A percentile compares a stretch with the other conserved stretches of the same genome.
Conservation (phyloP, 2,329 filamentous ascomycete species). For the Colletotrichum noveboracense region DNA sequence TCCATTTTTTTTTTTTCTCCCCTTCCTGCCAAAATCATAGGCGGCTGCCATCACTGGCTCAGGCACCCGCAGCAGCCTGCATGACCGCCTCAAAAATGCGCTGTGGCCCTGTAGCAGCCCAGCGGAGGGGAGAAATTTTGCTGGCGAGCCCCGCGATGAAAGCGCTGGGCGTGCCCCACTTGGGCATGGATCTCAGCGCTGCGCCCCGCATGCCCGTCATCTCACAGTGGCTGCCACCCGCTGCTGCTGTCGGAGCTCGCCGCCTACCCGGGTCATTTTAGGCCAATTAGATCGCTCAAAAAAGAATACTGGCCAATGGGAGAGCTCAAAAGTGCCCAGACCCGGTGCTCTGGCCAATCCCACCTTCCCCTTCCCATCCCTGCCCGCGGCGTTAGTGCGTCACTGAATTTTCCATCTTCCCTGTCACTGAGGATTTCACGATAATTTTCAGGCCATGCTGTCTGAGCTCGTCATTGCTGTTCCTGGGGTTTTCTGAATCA, state of each 20-base stretch:
- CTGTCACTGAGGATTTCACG: background rate
- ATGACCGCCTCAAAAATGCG: background rate
- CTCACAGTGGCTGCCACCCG: background rate
- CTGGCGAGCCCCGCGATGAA: constrained; percentile 15
- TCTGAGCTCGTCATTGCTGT: background rate
- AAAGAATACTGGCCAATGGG: background rate
- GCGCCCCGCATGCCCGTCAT: constrained; percentile 9
- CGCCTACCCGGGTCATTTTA: background rate
- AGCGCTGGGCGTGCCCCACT: background rate
- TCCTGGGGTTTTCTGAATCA: background rate
- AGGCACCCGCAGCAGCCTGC: background rate
- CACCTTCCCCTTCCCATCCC: background rate
- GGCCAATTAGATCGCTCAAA: fast-evolving
- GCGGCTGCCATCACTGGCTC: background rate
- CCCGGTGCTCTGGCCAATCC: background rate
- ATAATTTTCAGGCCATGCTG: constrained; percentile 3
- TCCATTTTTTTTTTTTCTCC: background rate
- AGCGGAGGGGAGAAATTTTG: background rate
- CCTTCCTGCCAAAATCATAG: background rate
- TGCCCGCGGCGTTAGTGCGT: background rate
- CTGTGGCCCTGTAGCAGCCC: background rate
- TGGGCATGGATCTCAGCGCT: background rate
- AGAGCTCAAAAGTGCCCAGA: background rate
- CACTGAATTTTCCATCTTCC: constrained; percentile 4
- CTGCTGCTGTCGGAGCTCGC: constrained; percentile 2